Percentiles rank a stretch among this genome's conserved stretches.
phyloP scores from a whole-genome alignment of 257 asterid genomes.

The Solanum okadae region DNA sequence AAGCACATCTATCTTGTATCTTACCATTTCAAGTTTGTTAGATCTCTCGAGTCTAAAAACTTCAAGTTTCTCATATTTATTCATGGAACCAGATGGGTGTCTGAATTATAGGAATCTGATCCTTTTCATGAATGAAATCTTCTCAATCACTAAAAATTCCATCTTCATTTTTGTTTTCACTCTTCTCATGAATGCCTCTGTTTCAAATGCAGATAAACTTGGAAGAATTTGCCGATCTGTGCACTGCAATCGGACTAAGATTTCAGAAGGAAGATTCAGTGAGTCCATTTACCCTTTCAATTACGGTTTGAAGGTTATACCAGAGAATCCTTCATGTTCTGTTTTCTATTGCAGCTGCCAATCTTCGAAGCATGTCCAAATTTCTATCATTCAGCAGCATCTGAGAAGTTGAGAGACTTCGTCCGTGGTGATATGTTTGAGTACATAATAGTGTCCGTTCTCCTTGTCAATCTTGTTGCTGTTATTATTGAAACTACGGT shows the following conservation, averaged over 20 bases:
- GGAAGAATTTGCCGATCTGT: slow-evolving; percentile 83
- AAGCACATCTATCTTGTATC: neutral
- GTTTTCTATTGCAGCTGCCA: slow-evolving; percentile 49
- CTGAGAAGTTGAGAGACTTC: slow-evolving; percentile 59
- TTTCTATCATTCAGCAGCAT: slow-evolving; percentile 60
- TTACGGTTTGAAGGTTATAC: slow-evolving; percentile 1
- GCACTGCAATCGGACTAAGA: slow-evolving; percentile 79
- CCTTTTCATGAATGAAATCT: neutral
- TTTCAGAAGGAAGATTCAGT: slow-evolving; percentile 95
- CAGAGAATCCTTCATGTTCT: neutral
- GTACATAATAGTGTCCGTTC: slow-evolving; percentile 53
- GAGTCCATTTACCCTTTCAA: slow-evolving; percentile 17
- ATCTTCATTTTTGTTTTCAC: neutral
- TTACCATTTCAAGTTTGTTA: neutral
- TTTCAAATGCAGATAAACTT: slow-evolving; percentile 62
- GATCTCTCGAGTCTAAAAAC: neutral
- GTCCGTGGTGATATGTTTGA: slow-evolving; percentile 60
- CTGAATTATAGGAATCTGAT: neutral
- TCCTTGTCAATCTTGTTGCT: slow-evolving; percentile 69
- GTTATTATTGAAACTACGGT: slow-evolving; percentile 92
- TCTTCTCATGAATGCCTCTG: neutral
- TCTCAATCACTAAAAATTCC: neutral
- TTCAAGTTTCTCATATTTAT: neutral
- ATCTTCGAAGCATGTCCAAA: slow-evolving; percentile 57
- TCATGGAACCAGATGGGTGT: neutral